phyloP scores from a whole-genome alignment of 2,329 filamentous ascomycete species.

The Orbilia oligospora region DNA sequence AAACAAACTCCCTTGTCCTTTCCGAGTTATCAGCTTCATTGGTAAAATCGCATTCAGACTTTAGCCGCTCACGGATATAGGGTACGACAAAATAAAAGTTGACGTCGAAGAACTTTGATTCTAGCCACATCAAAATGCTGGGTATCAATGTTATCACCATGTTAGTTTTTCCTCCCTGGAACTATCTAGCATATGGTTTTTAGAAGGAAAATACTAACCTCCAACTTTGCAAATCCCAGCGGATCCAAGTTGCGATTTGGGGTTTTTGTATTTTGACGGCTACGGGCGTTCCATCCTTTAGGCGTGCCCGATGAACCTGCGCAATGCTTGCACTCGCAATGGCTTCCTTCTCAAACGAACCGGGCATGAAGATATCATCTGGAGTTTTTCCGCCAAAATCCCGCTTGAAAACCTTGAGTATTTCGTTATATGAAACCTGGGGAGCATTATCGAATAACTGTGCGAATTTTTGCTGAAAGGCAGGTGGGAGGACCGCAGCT shows the following conservation, averaged over 20 bases:
- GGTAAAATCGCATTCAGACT: conserved; percentile 93
- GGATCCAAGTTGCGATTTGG: conserved; percentile 90
- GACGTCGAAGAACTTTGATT: conserved; percentile 78
- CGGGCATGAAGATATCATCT: conserved; percentile 88
- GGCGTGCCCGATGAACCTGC: conserved; percentile 93
- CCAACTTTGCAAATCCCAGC: conserved; percentile 96
- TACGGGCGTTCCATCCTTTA: conserved; percentile 89
- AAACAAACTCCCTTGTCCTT: conserved; percentile 82
- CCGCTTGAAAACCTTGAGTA: conserved; percentile 85
- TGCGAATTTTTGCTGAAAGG: conserved; percentile 96
- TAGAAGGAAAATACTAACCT: conserved; percentile 72
- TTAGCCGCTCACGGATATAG: conserved; percentile 91
- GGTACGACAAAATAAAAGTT: conserved; percentile 91
- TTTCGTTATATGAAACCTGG: conserved; percentile 88
- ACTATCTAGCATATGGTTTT: not conserved
- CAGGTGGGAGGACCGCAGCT: conserved; percentile 89
- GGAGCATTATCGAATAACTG: conserved; percentile 98
- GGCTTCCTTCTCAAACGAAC: conserved; percentile 74
- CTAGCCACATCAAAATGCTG: conserved; percentile 61
- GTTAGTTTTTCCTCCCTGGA: not conserved
- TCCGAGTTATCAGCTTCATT: conserved; percentile 92
- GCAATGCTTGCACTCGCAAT: conserved; percentile 90
- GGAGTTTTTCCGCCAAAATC: conserved; percentile 84
- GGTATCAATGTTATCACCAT: conserved; percentile 1
- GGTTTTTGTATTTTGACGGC: conserved; percentile 97